Evolutionary conservation across 2,329 filamentous ascomycete species (phyloP).

Genomic region (Didymella exigua): DNA sequence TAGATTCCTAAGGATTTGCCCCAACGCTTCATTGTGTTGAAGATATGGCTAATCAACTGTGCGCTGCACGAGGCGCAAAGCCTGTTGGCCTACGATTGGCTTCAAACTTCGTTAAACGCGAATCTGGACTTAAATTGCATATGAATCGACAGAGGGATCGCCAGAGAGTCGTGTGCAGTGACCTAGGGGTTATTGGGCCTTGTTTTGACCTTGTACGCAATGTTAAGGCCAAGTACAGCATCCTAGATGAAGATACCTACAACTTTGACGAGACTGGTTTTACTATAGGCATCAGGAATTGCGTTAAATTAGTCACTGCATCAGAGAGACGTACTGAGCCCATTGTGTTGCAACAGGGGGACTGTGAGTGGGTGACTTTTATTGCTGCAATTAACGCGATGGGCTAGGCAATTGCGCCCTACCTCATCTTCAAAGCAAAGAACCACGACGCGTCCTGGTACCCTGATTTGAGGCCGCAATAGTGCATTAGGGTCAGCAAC

Average conservation of each 20-base stretch:
- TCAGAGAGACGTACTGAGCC: too few relatives aligned
- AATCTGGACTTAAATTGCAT: not conserved
- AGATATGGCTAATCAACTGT: not conserved
- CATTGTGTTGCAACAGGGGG: not conserved
- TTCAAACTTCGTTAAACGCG: too few relatives aligned
- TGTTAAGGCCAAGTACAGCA: too few relatives aligned
- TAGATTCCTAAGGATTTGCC: not conserved
- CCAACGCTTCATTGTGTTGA: not conserved
- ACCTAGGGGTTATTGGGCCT: not conserved
- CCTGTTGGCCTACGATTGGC: not conserved
- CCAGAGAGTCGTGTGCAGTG: not conserved
- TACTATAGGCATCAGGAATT: too few relatives aligned
- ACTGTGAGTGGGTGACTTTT: not conserved
- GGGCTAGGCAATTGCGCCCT: not conserved
- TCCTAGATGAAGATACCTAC: too few relatives aligned
- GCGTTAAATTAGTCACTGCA: too few relatives aligned
- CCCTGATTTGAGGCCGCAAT: not conserved
- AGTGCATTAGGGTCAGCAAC: not conserved
- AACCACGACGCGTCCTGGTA: not conserved
- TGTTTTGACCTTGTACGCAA: not conserved
- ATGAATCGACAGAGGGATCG: not conserved
- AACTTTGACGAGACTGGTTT: too few relatives aligned
- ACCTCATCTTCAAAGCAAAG: not conserved
- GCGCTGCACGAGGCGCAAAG: not conserved
- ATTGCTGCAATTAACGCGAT: not conserved